Evolutionary conservation across 768 basidiomycete species (phyloP).

Genomic region (Leccinum incarnatum): DNA sequence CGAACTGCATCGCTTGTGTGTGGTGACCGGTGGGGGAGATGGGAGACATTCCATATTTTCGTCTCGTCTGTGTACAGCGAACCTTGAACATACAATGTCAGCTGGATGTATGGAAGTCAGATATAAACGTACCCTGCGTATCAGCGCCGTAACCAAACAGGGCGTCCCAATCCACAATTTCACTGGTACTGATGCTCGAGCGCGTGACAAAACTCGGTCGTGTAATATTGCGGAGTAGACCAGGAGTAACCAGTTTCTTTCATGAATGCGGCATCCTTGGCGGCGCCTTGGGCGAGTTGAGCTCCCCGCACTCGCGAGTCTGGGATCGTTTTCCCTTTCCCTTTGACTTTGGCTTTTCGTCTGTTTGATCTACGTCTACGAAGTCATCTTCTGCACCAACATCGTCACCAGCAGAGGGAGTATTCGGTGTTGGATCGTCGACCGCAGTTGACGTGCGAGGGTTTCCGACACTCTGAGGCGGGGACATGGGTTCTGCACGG

Average conservation of each 20-base stretch:
- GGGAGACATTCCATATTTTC: conserved; percentile 90
- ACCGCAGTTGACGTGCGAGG: no score
- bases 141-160: conserved; percentile 98
- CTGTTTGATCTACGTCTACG: conserved; percentile 16
- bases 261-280: conserved; percentile 53
- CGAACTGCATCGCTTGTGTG: no score
- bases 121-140: conserved; percentile 64
- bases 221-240: conserved; percentile 75
- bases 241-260: conserved; percentile 76
- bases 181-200: conserved; percentile 94
- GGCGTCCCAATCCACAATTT: conserved; percentile 80
- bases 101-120: background rate
- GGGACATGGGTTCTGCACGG: conserved; percentile 22
- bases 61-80: conserved; percentile 74
- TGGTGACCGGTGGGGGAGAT: conserved; percentile 42
- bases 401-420: conserved; percentile 1
- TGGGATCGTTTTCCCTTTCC: conserved; percentile 42
- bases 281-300: conserved; percentile 45
- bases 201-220: conserved; percentile 79
- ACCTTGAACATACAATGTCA: conserved; percentile 34
- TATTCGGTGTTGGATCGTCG: no score
- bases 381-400: conserved; percentile 4
- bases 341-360: conserved; percentile 34
- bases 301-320: conserved; percentile 44
- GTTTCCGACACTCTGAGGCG: conserved; percentile 23